A percentile compares a stretch with the other conserved stretches of the same genome.
These are phyloP conservation scores for Suhomyces wounanorum DNA, from an alignment of 1,139 yeast genomes.

Conservation along the genomic window DNA sequence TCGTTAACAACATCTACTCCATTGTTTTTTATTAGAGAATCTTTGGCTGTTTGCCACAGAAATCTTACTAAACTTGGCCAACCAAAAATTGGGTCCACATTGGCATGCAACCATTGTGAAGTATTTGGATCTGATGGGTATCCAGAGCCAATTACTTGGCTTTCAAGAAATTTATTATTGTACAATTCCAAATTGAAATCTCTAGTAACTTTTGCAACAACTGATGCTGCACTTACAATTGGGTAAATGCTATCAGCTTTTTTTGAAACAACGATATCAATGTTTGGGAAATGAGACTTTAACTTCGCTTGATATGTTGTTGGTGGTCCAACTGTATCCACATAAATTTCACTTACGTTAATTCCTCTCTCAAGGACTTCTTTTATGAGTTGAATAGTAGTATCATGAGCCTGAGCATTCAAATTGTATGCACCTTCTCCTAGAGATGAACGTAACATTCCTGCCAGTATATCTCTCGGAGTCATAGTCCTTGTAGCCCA, in stretches of 20 bases:
- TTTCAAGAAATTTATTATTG: conserved; percentile 25
- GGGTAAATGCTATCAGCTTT: conserved; percentile 96
- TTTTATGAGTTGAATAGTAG: conserved; percentile 78
- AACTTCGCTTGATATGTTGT: conserved; percentile 76
- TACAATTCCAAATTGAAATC: conserved; percentile 62
- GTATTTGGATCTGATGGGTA: conserved; percentile 95
- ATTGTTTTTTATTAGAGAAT: conserved; percentile 56
- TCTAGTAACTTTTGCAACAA: conserved; percentile 94
- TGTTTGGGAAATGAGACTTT: conserved; percentile 63
- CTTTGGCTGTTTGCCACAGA: conserved; percentile 93
- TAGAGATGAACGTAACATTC: conserved; percentile 68
- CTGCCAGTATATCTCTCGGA: conserved; percentile 82
- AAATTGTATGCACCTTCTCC: conserved; percentile 69
- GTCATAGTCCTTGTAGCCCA: conserved; percentile 88
- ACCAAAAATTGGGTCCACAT: conserved; percentile 77
- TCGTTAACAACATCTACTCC: conserved; percentile 48
- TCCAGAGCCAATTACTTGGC: conserved; percentile 73
- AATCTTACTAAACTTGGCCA: conserved; percentile 83
- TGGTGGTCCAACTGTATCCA: conserved; percentile 98
- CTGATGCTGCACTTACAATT: conserved; percentile 93
- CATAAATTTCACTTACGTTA: conserved; percentile 68
- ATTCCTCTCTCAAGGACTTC: conserved; percentile 61
- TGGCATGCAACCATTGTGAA: conserved; percentile 61
- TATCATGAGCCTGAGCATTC: conserved; percentile 95
- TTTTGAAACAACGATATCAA: conserved; percentile 83